phyloP scores from a whole-genome alignment of 106 monocot species.

The Platanthera zijinensis region DNA sequence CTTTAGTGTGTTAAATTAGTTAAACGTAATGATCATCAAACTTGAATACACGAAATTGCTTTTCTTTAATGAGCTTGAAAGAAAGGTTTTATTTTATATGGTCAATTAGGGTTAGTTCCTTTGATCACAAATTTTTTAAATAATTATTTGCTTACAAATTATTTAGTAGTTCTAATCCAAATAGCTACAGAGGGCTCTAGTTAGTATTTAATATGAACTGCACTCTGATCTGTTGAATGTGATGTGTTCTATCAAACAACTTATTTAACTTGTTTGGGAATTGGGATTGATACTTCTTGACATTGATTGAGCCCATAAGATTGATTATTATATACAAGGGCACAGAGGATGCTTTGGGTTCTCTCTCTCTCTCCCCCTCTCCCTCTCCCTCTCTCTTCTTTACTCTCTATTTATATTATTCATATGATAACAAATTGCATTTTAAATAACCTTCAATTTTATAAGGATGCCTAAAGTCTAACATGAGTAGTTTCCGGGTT shows the following conservation, averaged over 20 bases:
- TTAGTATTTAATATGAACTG: not conserved
- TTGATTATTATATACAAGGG: not conserved
- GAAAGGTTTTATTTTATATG: not conserved
- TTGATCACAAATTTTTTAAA: not conserved
- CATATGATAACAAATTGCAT: not conserved
- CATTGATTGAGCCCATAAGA: not conserved
- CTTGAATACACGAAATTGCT: not conserved
- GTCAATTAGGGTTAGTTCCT: not conserved
- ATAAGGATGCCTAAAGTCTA: not conserved
- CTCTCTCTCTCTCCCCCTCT: too few species aligned
- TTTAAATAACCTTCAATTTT: not conserved
- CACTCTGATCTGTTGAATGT: not conserved
- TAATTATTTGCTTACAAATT: not conserved
- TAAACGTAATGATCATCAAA: not conserved
- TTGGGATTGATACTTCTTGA: not conserved
- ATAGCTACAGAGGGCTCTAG: not conserved
- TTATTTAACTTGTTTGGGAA: not conserved
- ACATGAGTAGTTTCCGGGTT: not conserved
- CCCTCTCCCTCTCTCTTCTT: too few species aligned
- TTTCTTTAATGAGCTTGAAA: not conserved
- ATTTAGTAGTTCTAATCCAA: not conserved
- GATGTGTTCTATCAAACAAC: not conserved
- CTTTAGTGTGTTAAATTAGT: slow-evolving; percentile 1
- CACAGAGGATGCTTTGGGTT: not conserved
- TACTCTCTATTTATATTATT: too few species aligned